Conservation (phyloP, 164 flowering plant genomes). For the Macadamia integrifolia region DNA sequence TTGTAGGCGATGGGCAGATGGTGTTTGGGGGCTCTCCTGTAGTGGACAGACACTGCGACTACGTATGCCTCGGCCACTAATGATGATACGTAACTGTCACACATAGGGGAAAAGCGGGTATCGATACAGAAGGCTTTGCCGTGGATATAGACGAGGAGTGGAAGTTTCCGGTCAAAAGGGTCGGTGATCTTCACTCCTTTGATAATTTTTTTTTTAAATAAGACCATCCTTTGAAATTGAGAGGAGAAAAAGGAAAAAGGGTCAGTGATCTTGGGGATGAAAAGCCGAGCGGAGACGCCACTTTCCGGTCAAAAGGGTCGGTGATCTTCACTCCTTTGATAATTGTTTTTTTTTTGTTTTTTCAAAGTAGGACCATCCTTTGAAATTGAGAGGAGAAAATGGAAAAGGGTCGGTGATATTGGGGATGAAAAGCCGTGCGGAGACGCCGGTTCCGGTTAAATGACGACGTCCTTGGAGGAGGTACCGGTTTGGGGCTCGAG, state of each 20-base stretch:
- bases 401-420: no score
- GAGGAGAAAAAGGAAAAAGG: no score
- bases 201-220: no score
- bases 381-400: no score
- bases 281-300: no score
- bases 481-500: conserved; percentile 7
- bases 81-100: conserved; percentile 16
- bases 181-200: no score
- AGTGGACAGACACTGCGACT: conserved; percentile 34
- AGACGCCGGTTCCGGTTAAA: conserved; percentile 11
- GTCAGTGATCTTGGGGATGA: no score
- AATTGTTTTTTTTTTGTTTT: no score
- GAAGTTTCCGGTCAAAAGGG: not conserved
- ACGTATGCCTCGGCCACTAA: conserved; percentile 17
- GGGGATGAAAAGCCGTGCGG: conserved; percentile 2
- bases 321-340: no score
- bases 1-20: conserved; percentile 30
- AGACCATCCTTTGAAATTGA: no score
- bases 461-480: conserved; percentile 14
- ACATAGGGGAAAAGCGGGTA: not conserved
- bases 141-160: not conserved
- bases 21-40: conserved; percentile 36
- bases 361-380: no score
- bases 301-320: no score
- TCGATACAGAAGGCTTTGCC: not conserved